Percentiles rank a stretch among this genome's conserved stretches.
These are phyloP conservation scores for Graphium sp. DNA, from an alignment of 2,329 filamentous ascomycete genomes.

Conservation along the genomic window DNA sequence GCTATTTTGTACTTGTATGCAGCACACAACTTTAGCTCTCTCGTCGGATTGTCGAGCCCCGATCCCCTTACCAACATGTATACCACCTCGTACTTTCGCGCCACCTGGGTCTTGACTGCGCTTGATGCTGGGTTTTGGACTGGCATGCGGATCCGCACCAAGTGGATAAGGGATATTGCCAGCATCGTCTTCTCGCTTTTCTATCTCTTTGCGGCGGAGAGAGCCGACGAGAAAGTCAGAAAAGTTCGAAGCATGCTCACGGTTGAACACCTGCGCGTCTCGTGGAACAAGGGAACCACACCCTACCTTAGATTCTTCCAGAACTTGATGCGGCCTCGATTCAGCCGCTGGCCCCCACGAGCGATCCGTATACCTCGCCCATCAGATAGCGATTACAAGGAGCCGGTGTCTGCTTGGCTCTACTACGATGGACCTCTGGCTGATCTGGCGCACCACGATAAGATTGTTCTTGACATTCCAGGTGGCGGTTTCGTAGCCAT, in stretches of 20 bases:
- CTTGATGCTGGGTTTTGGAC: constrained; percentile 97
- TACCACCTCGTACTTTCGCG: constrained; percentile 79
- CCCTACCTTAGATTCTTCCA: constrained; percentile 68
- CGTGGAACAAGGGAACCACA: constrained; percentile 89
- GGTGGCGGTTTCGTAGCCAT: constrained; percentile 95
- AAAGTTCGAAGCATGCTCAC: constrained; percentile 78
- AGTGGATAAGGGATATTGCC: constrained; percentile 66
- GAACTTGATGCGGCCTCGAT: constrained; percentile 55
- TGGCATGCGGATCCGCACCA: constrained; percentile 73
- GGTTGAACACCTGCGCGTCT: constrained; percentile 77
- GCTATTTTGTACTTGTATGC: constrained; percentile 87
- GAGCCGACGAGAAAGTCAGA: constrained; percentile 90
- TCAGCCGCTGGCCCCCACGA: constrained; percentile 68
- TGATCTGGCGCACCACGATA: constrained; percentile 58
- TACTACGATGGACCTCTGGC: constrained; percentile 84
- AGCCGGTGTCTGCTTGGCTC: constrained; percentile 73
- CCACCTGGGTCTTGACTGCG: constrained; percentile 91
- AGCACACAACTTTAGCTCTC: constrained; percentile 81
- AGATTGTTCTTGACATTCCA: constrained; percentile 75
- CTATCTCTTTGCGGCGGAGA: constrained; percentile 83
- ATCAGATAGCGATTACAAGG: constrained; percentile 60
- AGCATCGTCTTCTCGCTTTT: constrained; percentile 76
- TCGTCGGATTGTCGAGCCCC: constrained; percentile 78
- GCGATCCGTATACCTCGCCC: constrained; percentile 75
- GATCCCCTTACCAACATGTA: constrained; percentile 93